phyloP scores from a whole-genome alignment of 129 eudicot genomes.

The Cynara cardunculus region DNA sequence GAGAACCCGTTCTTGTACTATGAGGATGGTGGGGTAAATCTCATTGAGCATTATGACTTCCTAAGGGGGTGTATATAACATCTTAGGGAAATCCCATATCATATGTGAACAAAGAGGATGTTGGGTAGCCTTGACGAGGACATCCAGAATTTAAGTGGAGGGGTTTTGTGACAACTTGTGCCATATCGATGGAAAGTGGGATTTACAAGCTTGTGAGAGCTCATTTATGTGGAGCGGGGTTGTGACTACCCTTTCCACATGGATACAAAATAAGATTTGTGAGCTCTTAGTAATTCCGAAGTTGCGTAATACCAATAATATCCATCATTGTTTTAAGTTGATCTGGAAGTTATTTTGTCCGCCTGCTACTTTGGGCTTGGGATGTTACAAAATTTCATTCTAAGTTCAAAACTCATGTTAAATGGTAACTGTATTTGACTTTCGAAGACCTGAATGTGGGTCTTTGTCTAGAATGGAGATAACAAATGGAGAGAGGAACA shows the following conservation, averaged over 20 bases:
- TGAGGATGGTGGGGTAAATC: neutral
- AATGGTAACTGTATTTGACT: neutral
- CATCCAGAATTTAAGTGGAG: neutral
- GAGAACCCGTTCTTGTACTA: neutral
- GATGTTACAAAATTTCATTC: neutral
- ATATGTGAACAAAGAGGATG: neutral
- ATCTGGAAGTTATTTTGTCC: neutral
- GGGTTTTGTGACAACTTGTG: neutral
- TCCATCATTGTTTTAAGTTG: neutral
- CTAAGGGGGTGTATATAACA: neutral
- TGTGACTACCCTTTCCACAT: neutral
- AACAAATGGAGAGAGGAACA: neutral
- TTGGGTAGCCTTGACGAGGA: neutral
- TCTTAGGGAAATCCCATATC: neutral
- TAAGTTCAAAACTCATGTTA: neutral
- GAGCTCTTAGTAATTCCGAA: no score
- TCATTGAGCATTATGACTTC: neutral
- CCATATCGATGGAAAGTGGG: neutral
- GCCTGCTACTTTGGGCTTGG: neutral
- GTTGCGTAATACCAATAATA: neutral
- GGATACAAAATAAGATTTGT: neutral
- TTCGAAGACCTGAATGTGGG: neutral
- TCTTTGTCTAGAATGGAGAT: neutral
- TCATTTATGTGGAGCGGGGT: neutral
- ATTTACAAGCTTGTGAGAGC: neutral